Percentiles rank a stretch among this genome's conserved stretches.
Conservation (phyloP, 2,329 filamentous ascomycete genomes). For the Claviceps fusiformis region DNA sequence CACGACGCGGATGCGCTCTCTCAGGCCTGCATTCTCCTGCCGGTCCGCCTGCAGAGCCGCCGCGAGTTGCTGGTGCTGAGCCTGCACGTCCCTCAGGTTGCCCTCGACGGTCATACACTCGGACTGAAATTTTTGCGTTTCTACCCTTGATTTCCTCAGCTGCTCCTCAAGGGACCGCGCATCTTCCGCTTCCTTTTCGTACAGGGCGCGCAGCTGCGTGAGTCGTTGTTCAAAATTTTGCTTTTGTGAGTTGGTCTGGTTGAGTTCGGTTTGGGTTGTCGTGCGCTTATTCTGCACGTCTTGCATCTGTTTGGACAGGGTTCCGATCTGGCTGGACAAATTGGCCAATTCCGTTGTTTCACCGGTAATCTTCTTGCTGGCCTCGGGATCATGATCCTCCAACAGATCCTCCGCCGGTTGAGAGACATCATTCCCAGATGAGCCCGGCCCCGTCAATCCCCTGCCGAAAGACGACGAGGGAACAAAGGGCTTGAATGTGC, state of each 20-base stretch:
- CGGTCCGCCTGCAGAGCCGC: slow-evolving; percentile 72
- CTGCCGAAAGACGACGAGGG: slow-evolving; percentile 89
- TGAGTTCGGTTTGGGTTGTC: slow-evolving; percentile 68
- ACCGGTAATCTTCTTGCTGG: slow-evolving; percentile 73
- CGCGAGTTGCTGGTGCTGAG: slow-evolving; percentile 64
- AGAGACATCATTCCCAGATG: slow-evolving; percentile 54
- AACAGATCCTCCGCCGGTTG: slow-evolving; percentile 62
- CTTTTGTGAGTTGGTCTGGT: slow-evolving; percentile 73
- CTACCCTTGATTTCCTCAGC: slow-evolving; percentile 58
- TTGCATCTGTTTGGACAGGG: slow-evolving; percentile 84
- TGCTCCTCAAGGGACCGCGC: slow-evolving; percentile 77
- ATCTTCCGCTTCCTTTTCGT: slow-evolving; percentile 85
- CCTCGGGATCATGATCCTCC: slow-evolving; percentile 79
- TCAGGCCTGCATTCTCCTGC: slow-evolving; percentile 72
- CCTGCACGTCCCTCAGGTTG: slow-evolving; percentile 66
- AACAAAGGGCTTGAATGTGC: slow-evolving; percentile 76
- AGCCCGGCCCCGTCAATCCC: slow-evolving; percentile 44
- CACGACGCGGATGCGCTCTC: slow-evolving; percentile 72
- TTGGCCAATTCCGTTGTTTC: slow-evolving; percentile 92
- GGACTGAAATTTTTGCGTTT: slow-evolving; percentile 71
- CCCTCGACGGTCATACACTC: slow-evolving; percentile 77
- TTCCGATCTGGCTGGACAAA: slow-evolving; percentile 87
- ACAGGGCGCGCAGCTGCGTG: slow-evolving; percentile 71
- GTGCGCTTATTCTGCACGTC: slow-evolving; percentile 74
- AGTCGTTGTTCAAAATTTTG: slow-evolving; percentile 83